phyloP scores from a whole-genome alignment of 176 grass and related monocot species.

The Otatea glauca region DNA sequence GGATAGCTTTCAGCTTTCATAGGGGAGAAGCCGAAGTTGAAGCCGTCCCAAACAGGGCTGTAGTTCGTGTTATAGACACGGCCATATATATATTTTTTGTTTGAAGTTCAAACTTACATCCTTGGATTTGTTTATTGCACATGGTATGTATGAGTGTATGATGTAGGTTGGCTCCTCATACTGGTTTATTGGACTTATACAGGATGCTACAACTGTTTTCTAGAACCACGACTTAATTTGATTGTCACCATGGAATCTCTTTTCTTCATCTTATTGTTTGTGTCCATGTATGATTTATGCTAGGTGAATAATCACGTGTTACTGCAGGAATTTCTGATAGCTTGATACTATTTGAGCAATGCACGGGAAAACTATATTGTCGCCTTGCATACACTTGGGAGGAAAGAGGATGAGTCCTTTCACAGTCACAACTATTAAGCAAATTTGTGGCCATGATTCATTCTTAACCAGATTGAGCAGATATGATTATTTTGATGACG shows the following conservation, averaged over 20 bases:
- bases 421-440: slow-evolving; percentile 12
- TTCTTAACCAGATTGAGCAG: slow-evolving; percentile 15
- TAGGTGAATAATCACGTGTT: too few relatives aligned
- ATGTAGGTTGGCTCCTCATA: not conserved
- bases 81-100: too few relatives aligned
- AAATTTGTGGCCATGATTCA: not conserved
- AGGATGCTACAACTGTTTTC: slow-evolving; percentile 1
- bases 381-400: not conserved
- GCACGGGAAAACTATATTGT: not conserved
- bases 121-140: not conserved
- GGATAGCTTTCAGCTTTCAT: too few relatives aligned
- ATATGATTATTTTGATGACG: not conserved
- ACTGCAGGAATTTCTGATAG: too few relatives aligned
- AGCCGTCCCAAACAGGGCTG: too few relatives aligned
- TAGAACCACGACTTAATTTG: not conserved
- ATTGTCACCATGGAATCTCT: not conserved
- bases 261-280: not conserved
- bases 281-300: too few relatives aligned
- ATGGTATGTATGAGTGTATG: not conserved
- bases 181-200: slow-evolving; percentile 8
- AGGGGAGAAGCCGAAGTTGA: too few relatives aligned
- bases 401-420: not conserved
- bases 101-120: too few relatives aligned
- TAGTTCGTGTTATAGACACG: too few relatives aligned
- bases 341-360: not conserved